A percentile compares a stretch with the other conserved stretches of the same genome.
phyloP scores from a whole-genome alignment of 169 alveolate genomes.

The Plasmodium ovale region DNA sequence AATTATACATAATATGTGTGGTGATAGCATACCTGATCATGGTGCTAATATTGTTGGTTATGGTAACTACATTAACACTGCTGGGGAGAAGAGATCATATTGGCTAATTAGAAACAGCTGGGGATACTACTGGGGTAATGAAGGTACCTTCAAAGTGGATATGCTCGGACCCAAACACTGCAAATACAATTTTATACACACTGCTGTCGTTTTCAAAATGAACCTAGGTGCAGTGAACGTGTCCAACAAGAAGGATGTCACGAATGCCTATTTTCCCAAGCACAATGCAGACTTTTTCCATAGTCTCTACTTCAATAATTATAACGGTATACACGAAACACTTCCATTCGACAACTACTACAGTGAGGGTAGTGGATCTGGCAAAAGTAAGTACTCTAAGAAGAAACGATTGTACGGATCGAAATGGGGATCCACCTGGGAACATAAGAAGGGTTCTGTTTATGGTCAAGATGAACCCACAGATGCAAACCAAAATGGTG shows the following conservation, averaged over 20 bases:
- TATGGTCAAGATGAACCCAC: background rate
- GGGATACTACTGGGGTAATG: constrained; percentile 78
- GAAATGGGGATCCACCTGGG: background rate
- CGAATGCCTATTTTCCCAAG: background rate
- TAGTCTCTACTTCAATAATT: constrained; percentile 10
- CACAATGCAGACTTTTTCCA: constrained; percentile 14
- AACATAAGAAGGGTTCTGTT: background rate
- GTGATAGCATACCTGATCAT: constrained; percentile 58
- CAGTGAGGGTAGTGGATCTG: background rate
- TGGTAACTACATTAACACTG: constrained; percentile 66
- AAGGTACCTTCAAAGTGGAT: constrained; percentile 70
- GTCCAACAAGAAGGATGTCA: background rate
- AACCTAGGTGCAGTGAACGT: constrained; percentile 13
- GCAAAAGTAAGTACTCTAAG: background rate
- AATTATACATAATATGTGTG: constrained; percentile 69
- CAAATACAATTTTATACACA: constrained; percentile 34
- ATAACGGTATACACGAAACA: background rate
- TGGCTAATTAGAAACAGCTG: constrained; percentile 72
- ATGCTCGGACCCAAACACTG: constrained; percentile 52
- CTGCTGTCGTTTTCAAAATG: constrained; percentile 37
- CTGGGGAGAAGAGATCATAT: constrained; percentile 53
- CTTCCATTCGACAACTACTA: background rate
- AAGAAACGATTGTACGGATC: background rate
- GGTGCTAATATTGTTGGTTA: constrained; percentile 77
- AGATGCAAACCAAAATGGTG: background rate